Base-by-base conservation (phyloP, 371 early-diverging fungal species). In the Mortierella sp. region DNA sequence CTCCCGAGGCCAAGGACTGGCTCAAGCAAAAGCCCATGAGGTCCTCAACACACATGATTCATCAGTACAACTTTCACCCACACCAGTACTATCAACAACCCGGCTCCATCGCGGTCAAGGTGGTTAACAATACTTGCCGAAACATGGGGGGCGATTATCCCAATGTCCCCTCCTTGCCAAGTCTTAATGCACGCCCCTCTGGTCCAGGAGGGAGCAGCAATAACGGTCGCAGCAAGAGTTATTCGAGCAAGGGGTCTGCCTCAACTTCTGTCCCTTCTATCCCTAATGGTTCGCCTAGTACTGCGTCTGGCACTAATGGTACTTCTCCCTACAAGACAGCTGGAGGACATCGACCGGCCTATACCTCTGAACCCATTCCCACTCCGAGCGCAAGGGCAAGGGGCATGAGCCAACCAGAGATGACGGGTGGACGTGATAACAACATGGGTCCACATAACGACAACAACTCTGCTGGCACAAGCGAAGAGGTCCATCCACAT, bases 1-100 rank as follows among this genome's bases (percentile, higher is more conserved):
- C 86, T 9, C 86, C 86, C 43, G 86, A 85, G 61, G 86, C 79
- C 64, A 81, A 76, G 77, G 86, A 85, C 74, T 85, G 86, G 86
- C 76, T 85, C 6, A 73, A 73, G 69, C 86, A 85, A 69, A 85
- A 85, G 46, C 86, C 86, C 34, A 85, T 77, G 5, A 78, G 86
- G 9, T 85, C 86, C 5, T 78, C 81, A 34, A 77, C 77, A 9
- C 86, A 85, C 71, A 69, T 85, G 79, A 81, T 85, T 31, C 86
- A 85, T 70, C 81, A 81, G 72, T 85, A 85, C 61, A 85, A 85
- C 79, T 85, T 81, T 53, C 81, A 81, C 21, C 73, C 34, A 8
- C 74, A 75, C 26, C 76, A 75, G 28, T 85, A 81, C 70, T 85
- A 85, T 53, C 81, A 80, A 46, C 81, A 74, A 9, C 81, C 86